These are phyloP conservation scores for Dovyalis caffra DNA, from an alignment of 345 rosid genomes.

Conservation along the genomic window DNA sequence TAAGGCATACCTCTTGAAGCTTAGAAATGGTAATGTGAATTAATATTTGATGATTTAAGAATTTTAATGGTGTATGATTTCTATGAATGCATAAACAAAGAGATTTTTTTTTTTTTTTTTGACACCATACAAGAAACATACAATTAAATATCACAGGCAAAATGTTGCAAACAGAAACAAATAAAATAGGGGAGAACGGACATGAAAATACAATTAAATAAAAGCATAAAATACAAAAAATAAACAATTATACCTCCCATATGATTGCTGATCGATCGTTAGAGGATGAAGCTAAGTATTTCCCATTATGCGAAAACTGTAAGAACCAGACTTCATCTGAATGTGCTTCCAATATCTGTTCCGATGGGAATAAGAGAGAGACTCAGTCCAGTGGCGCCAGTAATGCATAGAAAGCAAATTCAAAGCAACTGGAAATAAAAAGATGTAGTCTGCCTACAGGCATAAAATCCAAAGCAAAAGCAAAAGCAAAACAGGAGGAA, in stretches of 20 bases:
- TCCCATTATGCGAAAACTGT: conserved; percentile 71
- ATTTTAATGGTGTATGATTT: neutral
- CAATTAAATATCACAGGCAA: neutral
- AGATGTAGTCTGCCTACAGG: neutral
- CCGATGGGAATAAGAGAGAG: conserved; percentile 11
- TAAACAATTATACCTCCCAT: conserved; percentile 54
- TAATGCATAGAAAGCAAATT: neutral
- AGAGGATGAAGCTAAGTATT: conserved; percentile 69
- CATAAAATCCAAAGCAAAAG: neutral
- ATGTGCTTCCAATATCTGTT: conserved; percentile 62
- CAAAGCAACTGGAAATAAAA: neutral
- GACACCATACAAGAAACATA: neutral
- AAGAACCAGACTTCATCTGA: conserved; percentile 74
- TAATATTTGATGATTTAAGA: neutral
- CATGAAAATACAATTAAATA: neutral
- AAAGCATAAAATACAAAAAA: neutral
- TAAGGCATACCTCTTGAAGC: neutral
- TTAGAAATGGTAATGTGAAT: neutral
- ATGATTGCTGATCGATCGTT: conserved; percentile 55
- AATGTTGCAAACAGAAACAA: neutral
- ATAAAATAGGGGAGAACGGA: neutral
- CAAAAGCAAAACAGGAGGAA: neutral
- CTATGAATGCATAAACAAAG: neutral
- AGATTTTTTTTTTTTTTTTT: neutral
- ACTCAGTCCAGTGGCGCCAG: neutral